Conservation (phyloP, 176 grass and related monocot species). For the Lolium perenne region DNA sequence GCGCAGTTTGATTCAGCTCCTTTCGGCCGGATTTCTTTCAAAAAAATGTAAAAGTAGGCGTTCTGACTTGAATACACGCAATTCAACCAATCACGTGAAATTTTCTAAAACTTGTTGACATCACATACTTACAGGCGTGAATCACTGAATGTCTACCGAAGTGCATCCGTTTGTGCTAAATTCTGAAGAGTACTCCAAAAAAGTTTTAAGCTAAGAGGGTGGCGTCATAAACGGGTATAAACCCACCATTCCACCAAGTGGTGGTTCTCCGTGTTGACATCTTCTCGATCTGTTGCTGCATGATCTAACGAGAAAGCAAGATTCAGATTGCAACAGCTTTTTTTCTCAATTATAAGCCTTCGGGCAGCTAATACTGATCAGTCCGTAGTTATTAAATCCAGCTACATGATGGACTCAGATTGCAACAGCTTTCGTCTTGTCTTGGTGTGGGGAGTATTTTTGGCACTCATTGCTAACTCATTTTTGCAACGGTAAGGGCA, state of each 20-base stretch:
- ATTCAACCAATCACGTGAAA: neutral
- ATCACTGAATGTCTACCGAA: neutral
- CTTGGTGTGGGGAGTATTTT: neutral
- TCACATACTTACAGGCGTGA: neutral
- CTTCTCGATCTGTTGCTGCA: neutral
- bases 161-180: neutral
- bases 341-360: neutral
- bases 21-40: conserved; percentile 18
- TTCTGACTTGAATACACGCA: neutral
- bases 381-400: conserved; percentile 6
- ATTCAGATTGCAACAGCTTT: neutral
- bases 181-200: neutral
- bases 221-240: neutral
- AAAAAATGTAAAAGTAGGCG: neutral
- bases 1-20: conserved; percentile 1
- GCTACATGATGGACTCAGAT: neutral
- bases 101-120: neutral
- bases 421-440: conserved; percentile 16
- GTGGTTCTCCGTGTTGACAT: neutral
- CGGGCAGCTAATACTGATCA: conserved; percentile 3
- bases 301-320: conserved; percentile 19
- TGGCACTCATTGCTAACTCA: neutral
- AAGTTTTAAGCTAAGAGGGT: neutral
- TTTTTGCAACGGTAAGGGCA: neutral
- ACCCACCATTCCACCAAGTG: conserved; percentile 1